Percentiles rank a stretch among this genome's conserved stretches.
phyloP scores from a whole-genome alignment of 495 filamentous ascomycete genomes.

The Penicillium arizonense region DNA sequence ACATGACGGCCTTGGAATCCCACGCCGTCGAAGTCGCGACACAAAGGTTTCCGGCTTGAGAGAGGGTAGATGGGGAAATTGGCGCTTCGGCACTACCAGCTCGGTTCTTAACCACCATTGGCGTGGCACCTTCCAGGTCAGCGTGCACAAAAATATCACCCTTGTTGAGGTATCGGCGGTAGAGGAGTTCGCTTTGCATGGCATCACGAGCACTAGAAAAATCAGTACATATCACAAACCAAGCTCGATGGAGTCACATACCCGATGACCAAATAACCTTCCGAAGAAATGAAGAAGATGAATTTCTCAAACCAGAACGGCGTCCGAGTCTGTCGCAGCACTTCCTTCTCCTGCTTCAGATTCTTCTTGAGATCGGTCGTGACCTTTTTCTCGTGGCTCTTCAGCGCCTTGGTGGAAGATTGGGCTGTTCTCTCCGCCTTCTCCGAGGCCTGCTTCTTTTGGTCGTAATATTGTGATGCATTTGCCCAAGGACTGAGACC shows the following conservation, averaged over 20 bases:
- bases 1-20: slow-evolving; percentile 95
- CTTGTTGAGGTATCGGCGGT: slow-evolving; percentile 77
- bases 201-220: slow-evolving; percentile 68
- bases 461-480: slow-evolving; percentile 85
- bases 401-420: slow-evolving; percentile 81
- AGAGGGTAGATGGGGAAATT: slow-evolving; percentile 86
- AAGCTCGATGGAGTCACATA: slow-evolving; percentile 15
- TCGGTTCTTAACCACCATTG: slow-evolving; percentile 84
- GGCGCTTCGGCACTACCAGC: slow-evolving; percentile 70
- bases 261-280: slow-evolving; percentile 87
- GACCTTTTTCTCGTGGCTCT: slow-evolving; percentile 87
- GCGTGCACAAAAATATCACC: slow-evolving; percentile 93
- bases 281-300: slow-evolving; percentile 88
- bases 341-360: slow-evolving; percentile 87
- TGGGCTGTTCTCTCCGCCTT: slow-evolving; percentile 84
- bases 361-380: slow-evolving; percentile 78
- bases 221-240: slow-evolving; percentile 8
- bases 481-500: slow-evolving; percentile 80
- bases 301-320: slow-evolving; percentile 97
- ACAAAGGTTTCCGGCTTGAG: slow-evolving; percentile 81
- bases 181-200: slow-evolving; percentile 89
- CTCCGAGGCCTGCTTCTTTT: slow-evolving; percentile 76
- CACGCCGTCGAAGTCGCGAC: slow-evolving; percentile 85
- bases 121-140: slow-evolving; percentile 79
- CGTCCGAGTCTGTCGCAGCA: slow-evolving; percentile 77